These are phyloP conservation scores for Pneumocystis sp. DNA, from an alignment of 1,139 yeast genomes.

Conservation along the genomic window DNA sequence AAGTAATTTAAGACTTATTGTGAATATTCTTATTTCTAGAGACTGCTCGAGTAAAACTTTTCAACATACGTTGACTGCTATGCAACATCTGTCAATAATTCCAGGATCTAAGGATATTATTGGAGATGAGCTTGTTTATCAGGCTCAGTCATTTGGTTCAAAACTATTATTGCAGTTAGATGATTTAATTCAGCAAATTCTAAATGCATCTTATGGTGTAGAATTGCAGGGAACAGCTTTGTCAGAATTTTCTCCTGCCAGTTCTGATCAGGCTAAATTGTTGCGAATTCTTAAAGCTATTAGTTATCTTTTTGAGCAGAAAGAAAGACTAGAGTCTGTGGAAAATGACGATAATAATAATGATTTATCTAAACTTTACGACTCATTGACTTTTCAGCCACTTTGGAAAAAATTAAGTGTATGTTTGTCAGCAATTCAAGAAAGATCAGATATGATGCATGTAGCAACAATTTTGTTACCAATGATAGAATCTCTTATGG, in stretches of 20 bases:
- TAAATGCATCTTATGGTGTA: conserved; percentile 26
- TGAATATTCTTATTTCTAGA: conserved; percentile 60
- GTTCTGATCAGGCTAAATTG: conserved; percentile 78
- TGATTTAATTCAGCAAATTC: conserved; percentile 35
- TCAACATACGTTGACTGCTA: conserved; percentile 67
- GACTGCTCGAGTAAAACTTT: conserved; percentile 79
- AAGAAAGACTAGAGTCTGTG: conserved; percentile 11
- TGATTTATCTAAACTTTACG: conserved; percentile 37
- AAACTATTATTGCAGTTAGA: conserved; percentile 44
- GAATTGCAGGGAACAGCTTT: conserved; percentile 42
- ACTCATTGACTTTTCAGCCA: conserved; percentile 53
- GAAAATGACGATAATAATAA: conserved; percentile 23
- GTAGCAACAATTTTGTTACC: conserved; percentile 77
- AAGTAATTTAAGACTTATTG: conserved; percentile 45
- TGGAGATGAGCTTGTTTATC: conserved; percentile 50
- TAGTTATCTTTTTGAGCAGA: conserved; percentile 58
- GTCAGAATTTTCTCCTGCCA: conserved; percentile 59
- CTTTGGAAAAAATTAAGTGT: conserved; percentile 82
- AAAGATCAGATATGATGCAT: conserved; percentile 35
- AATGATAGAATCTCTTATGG: conserved; percentile 83
- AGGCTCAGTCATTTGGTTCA: conserved; percentile 49
- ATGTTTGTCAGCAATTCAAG: conserved; percentile 39
- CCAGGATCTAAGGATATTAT: conserved; percentile 51
- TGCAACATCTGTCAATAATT: conserved; percentile 59
- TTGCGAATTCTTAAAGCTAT: conserved; percentile 75